Percentiles rank a stretch among this genome's conserved stretches.
phyloP scores from a whole-genome alignment of 805 yeast genomes.

The Saturnispora ahearnii region DNA sequence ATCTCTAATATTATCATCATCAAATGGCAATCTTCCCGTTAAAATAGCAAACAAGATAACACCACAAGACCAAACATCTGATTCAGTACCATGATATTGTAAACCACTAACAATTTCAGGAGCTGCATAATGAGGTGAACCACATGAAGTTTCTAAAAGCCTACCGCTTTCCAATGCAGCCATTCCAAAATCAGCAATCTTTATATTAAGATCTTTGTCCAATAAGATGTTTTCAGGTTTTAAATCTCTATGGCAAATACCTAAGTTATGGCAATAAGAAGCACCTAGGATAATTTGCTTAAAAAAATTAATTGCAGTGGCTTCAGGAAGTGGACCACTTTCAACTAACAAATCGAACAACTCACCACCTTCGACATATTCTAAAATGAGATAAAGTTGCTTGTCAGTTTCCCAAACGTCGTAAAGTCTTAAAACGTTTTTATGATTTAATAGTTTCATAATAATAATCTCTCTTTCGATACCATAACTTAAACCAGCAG shows the following conservation, averaged over 20 bases:
- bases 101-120: constrained; percentile 96
- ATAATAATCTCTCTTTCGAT: constrained; percentile 79
- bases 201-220: constrained; percentile 79
- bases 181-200: constrained; percentile 98
- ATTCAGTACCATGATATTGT: constrained; percentile 92
- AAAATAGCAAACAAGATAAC: constrained; percentile 86
- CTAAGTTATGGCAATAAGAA: constrained; percentile 55
- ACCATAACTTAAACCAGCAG: constrained; percentile 66
- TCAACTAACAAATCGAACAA: constrained; percentile 85
- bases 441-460: constrained; percentile 72
- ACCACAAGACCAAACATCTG: constrained; percentile 98
- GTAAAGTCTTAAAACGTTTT: constrained; percentile 67
- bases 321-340: constrained; percentile 79
- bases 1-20: constrained; percentile 88
- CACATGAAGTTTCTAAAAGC: constrained; percentile 88
- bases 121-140: constrained; percentile 97
- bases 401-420: constrained; percentile 86
- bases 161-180: constrained; percentile 85
- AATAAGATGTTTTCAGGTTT: constrained; percentile 73
- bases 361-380: constrained; percentile 97
- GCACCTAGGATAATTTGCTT: constrained; percentile 60
- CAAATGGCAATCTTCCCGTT: constrained; percentile 94
- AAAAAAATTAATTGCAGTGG: constrained; percentile 84
- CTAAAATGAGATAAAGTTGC: constrained; percentile 77
- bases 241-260: constrained; percentile 69